These are phyloP conservation scores for Metarhizium guizhouense DNA, from an alignment of 2,329 filamentous ascomycete species.

Conservation along the genomic window DNA sequence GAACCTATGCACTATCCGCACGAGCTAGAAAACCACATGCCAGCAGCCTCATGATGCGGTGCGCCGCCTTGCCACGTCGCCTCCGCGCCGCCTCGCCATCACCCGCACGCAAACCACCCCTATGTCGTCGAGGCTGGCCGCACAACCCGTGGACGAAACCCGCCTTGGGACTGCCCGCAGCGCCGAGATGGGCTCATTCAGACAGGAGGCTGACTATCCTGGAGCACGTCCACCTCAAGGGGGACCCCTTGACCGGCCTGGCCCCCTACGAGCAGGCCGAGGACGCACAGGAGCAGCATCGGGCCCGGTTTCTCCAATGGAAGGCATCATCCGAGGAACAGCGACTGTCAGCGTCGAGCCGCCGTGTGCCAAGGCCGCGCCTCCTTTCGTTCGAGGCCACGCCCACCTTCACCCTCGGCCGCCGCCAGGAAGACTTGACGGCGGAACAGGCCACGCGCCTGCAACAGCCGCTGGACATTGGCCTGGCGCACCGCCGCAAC, in stretches of 20 bases:
- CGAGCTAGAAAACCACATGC: not conserved
- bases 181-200: not conserved
- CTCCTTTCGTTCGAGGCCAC: constrained; percentile 75
- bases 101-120: not conserved
- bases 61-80: not conserved
- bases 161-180: not conserved
- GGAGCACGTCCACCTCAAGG: constrained; percentile 21
- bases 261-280: constrained; percentile 23
- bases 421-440: constrained; percentile 56
- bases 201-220: constrained; percentile 12
- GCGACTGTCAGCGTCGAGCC: constrained; percentile 32
- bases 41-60: constrained; percentile 1
- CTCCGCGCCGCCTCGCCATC: not conserved
- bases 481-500: constrained; percentile 9
- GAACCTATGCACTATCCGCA: not conserved
- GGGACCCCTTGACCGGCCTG: constrained; percentile 12
- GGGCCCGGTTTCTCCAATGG: constrained; percentile 24
- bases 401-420: constrained; percentile 84
- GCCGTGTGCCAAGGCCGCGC: constrained; percentile 38
- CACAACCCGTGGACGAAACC: not conserved
- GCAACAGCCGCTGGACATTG: constrained; percentile 28
- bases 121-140: not conserved
- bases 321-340: constrained; percentile 17
- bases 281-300: constrained; percentile 23
- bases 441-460: constrained; percentile 35